Evolutionary conservation across 2,329 filamentous ascomycete species (phyloP), one percentile per base, ranked within the genome.

Genomic region (Hymenoscyphus scutula): DNA sequence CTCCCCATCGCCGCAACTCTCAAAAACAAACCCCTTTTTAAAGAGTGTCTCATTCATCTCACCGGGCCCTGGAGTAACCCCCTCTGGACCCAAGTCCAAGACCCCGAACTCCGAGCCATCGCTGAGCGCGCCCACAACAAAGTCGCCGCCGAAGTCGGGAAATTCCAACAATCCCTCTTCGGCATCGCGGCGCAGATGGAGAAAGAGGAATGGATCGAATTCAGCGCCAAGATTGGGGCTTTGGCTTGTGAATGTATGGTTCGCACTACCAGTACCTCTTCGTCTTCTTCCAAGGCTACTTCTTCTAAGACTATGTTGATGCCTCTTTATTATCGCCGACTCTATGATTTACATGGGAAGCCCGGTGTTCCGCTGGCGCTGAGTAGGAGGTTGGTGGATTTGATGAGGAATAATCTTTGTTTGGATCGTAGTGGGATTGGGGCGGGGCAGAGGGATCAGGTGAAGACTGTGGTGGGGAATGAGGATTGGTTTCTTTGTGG

Each of bases 401-500:
- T 54, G 25, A 6, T 54, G 53, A 27, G 30, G 53, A 54, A 30
- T 30, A 54, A 54, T 8, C 27, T 54, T 19, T 19, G 19, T 19
- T 54, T 54, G 7, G 53, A 54, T 19, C 19, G 27, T 2, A 54
- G 27, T 54, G 23, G 53, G 19, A 19, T 27, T 25, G 53, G 27
- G 17, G 19, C 53, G 5, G 53, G 53, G 19, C 53, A 54, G 53
- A 30, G 27, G 25, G 53, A 29, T 34, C 32, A 34, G 19, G 53
- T 17, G 11, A 30, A 27, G 27, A 27, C n/a, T 19, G 53, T 17
- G 53, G 19, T 17, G 27, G 27, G 19, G 53, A 27, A 54, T 54
- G 27, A 30, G 25, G 53, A 54, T 54, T 54, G 19, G 19, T 54
- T 54, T 54, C 27, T 54, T 19, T 54, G 53, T 30, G 19, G 13